Evolutionary conservation across 768 basidiomycete species (phyloP).

Genomic region (Rhizopogon rudus): DNA sequence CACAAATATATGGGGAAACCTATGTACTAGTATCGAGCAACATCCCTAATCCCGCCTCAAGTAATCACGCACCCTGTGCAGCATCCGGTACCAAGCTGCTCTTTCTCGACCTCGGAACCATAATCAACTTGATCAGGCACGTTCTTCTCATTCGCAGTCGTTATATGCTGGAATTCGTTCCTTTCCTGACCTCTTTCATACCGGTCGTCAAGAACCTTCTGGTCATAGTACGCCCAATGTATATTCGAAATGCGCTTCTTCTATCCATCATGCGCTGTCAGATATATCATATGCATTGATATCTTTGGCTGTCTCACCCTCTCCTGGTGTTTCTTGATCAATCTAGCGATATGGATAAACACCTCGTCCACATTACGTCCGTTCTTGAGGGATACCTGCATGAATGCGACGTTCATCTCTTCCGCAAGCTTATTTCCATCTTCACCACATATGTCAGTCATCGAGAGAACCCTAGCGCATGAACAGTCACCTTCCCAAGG

Average conservation of each 20-base stretch:
- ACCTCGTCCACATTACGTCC: background rate
- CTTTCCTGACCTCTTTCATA: background rate
- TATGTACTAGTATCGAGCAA: too few species aligned
- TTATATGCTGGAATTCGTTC: background rate
- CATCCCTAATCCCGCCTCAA: background rate
- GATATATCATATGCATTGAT: background rate
- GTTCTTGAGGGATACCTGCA: slow-evolving; percentile 1
- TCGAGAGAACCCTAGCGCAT: background rate
- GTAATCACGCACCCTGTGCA: background rate
- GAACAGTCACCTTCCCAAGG: background rate
- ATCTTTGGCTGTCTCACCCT: background rate
- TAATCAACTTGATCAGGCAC: background rate
- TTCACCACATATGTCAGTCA: background rate
- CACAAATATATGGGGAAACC: too few species aligned
- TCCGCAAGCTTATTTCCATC: background rate
- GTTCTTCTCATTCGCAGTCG: background rate
- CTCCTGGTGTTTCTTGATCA: background rate
- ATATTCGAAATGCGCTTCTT: background rate
- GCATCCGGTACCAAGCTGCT: background rate
- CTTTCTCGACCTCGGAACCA: background rate
- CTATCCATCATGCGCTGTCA: background rate
- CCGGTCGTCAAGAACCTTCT: background rate
- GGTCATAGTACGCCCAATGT: background rate
- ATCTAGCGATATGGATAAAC: background rate
- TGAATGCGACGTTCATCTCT: background rate